Evolutionary conservation across 1,139 yeast species (phyloP), one percentile per base, ranked within the genome.

Genomic region (Eremothecium sinecaudum): DNA sequence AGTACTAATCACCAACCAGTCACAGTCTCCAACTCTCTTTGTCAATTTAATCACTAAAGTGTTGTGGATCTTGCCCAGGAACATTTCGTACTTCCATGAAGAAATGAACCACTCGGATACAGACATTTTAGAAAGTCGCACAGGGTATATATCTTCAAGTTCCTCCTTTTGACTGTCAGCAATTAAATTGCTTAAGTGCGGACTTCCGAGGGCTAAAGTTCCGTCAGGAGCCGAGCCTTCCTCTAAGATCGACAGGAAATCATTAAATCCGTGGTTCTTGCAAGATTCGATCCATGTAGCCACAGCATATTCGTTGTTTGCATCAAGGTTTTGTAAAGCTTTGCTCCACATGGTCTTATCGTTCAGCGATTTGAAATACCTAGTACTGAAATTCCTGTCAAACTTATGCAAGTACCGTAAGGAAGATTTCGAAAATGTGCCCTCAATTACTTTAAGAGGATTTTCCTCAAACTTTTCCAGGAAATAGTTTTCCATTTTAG

Each of bases 61-160:
- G 38, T 57, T 57, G 16, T 55, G 53, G 23, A 57, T 44, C 22
- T 48, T 51, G 5, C 57, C 56, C 34, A 54, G 41, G 32, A 57
- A 57, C 10, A 59, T 55, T 37, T 57, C 61, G 37, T 56, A 54
- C 36, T 57, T 57, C 61, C 61, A 57, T 10, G 61, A 52, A 24
- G 56, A 55, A 29, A 57, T 57, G 29, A 57, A 55, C 59, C 60
- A 56, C 36, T 57, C 61, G 14, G 58, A 54, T 21, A 57, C 47
- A 16, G 51, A 54, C 32, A 54, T 39, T 37, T 57, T 57, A 4
- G 59, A 56, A 7, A 57, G 45, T 32, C 59, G 48, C 3, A 57
- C 58, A 3, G 58, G 54, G 10, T 35, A 32, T 25, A 11, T 31
- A 25, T 10, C 33, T 24, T 20, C 20, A 19, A 12, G 30, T 29